These are phyloP conservation scores for Yamadazyma nakazawae DNA, from an alignment of 805 yeast species.

Conservation along the genomic window DNA sequence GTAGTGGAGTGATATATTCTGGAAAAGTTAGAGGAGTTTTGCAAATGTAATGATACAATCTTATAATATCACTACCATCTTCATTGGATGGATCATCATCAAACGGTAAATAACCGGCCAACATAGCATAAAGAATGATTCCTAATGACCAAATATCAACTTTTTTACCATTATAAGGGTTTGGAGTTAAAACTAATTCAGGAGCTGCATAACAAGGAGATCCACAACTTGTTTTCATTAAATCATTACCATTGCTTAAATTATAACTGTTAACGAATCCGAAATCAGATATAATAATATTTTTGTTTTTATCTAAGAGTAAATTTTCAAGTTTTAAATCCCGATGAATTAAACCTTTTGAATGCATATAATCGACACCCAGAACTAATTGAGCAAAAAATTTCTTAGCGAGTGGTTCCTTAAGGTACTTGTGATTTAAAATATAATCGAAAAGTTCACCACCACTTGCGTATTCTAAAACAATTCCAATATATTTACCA, in stretches of 20 bases:
- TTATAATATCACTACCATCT: constrained; percentile 90
- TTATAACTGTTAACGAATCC: constrained; percentile 90
- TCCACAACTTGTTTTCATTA: constrained; percentile 94
- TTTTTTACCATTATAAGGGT: constrained; percentile 86
- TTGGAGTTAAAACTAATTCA: constrained; percentile 82
- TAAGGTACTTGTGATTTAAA: constrained; percentile 77
- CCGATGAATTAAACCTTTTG: constrained; percentile 75
- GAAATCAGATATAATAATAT: constrained; percentile 83
- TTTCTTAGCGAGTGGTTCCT: constrained; percentile 82
- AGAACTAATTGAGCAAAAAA: constrained; percentile 89
- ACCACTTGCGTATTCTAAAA: constrained; percentile 93
- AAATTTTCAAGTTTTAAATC: constrained; percentile 75
- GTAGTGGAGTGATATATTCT: constrained; percentile 84
- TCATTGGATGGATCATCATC: constrained; percentile 97
- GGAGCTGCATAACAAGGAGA: constrained; percentile 99
- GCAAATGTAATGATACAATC: constrained; percentile 87
- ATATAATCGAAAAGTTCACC: constrained; percentile 96
- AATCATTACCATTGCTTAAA: constrained; percentile 49
- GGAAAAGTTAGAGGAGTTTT: constrained; percentile 92
- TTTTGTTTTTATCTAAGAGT: constrained; percentile 78
- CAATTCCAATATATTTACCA: constrained; percentile 94
- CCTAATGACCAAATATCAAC: constrained; percentile 98
- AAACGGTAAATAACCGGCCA: constrained; percentile 95
- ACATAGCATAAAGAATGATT: constrained; percentile 91
- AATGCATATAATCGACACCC: constrained; percentile 88